Base-by-base conservation (phyloP, 2,329 filamentous ascomycete species). In the Diplodia intermedia region DNA sequence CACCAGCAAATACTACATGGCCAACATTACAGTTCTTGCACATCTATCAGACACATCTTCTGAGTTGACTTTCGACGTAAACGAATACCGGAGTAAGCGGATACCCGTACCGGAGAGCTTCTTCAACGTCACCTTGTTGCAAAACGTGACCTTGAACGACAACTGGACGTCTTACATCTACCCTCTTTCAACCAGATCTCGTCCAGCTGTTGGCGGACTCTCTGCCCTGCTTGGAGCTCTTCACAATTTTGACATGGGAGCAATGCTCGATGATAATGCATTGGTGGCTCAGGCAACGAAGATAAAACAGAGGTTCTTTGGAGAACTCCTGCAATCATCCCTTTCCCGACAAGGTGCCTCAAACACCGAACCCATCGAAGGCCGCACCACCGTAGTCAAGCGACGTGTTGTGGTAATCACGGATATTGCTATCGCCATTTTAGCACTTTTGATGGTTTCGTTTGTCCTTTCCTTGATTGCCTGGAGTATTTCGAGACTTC, bases 301-400 rank as follows among this genome's bases (percentile, higher is more conserved):
- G 33, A 56, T 71, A n/a, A 74, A 73, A 57, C 69, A 71, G 14
- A 70, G 73, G 4, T 69, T 73, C 29, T 72, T 73, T 6, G 69
- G 65, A 18, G 71, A 74, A 38, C 57, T 49, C 3, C 15, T 73
- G 1, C 70, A 67, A n/a, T 69, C 71, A 14, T 57, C 72, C 4
- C 38, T 73, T 3, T 47, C n/a, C 12, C 61, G 31, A 11, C 23
- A 49, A 14, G 38, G 68, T 2, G 43, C 60, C 50, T 68, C 15
- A 63, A 18, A 47, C n/a, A 47, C n/a, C 2, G 43, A 47, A 47
- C 18, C n/a, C 18, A 20, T 20, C 18, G 43, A n/a, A 47, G 43
- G 43, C 8, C 43, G 43, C n/a, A 47, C 43, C 7, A 47, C n/a
- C 8, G 43, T 47, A 2, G n/a, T 47, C 43, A 9, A 47, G 3